phyloP scores from a whole-genome alignment of 2,329 filamentous ascomycete genomes.

The Colletotrichum sp. region DNA sequence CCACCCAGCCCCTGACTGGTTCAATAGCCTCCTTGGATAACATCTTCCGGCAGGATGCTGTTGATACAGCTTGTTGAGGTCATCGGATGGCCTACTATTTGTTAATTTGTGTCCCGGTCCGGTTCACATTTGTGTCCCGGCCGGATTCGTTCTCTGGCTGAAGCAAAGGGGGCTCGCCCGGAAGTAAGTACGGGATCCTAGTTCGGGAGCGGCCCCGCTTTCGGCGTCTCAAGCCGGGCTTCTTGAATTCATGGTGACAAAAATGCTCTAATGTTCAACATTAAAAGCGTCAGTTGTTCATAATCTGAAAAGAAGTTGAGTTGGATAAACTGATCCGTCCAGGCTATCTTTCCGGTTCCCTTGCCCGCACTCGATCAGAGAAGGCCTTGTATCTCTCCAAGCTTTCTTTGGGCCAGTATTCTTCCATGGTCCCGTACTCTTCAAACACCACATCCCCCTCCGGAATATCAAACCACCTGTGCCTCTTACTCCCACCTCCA shows the following conservation, averaged over 20 bases:
- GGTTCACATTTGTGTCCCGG: no score
- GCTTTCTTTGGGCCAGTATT: not conserved
- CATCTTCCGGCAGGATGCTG: not conserved
- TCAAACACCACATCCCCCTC: not conserved
- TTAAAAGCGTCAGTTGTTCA: no score
- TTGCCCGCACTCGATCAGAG: not conserved
- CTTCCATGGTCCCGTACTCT: not conserved
- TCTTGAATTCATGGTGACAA: accelerated
- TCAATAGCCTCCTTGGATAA: not conserved
- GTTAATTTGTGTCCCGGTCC: not conserved
- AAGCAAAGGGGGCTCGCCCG: not conserved
- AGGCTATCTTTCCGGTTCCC: accelerated
- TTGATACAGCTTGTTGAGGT: not conserved
- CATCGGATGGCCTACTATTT: not conserved
- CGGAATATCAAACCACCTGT: not conserved
- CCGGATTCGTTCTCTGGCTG: not conserved
- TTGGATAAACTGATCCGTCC: no score
- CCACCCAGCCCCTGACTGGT: not conserved
- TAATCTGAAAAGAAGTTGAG: no score
- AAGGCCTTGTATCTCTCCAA: not conserved
- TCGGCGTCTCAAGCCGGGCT: not conserved
- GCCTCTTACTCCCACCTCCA: not conserved
- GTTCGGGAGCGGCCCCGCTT: not conserved
- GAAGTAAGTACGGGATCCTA: not conserved
- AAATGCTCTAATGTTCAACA: not conserved